Conservation (phyloP, 164 flowering plant species). For the Aristolochia californica region DNA sequence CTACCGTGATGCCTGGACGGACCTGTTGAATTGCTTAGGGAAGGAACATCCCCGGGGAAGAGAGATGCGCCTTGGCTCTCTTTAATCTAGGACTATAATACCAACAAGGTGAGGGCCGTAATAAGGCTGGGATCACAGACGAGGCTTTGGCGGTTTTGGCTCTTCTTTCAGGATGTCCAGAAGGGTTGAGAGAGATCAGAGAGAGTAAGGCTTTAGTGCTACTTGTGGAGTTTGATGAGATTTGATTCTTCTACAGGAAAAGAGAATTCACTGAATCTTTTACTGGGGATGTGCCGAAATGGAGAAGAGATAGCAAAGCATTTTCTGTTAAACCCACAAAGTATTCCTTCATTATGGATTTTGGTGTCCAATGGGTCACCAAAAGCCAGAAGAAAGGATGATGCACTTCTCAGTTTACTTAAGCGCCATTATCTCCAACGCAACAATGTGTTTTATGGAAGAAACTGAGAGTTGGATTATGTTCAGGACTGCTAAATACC, state of each 20-base stretch:
- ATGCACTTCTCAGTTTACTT: constrained; percentile 57
- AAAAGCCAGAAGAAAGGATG: constrained; percentile 60
- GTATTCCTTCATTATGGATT: constrained; percentile 51
- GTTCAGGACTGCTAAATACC: too few species aligned
- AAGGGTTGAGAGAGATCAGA: constrained; percentile 46
- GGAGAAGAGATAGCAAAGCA: constrained; percentile 46
- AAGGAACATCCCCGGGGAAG: constrained; percentile 61
- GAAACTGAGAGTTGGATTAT: too few species aligned
- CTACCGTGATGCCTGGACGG: constrained; percentile 47
- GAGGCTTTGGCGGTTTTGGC: constrained; percentile 51
- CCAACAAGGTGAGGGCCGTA: constrained; percentile 37
- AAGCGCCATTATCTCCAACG: constrained; percentile 10
- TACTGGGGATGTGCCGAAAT: constrained; percentile 58
- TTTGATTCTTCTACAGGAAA: constrained; percentile 66
- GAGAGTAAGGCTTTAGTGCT: constrained; percentile 34
- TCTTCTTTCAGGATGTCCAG: constrained; percentile 29
- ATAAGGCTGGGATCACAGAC: constrained; percentile 60
- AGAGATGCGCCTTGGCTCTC: constrained; percentile 65
- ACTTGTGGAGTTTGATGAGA: constrained; percentile 45
- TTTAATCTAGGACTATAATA: constrained; percentile 40
- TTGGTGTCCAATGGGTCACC: constrained; percentile 43
- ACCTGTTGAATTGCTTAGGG: constrained; percentile 41
- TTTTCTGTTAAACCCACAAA: constrained; percentile 40
- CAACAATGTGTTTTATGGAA: too few species aligned
- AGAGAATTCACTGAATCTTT: constrained; percentile 50